Conservation (phyloP, 495 filamentous ascomycete genomes). For the Physcia stellaris region DNA sequence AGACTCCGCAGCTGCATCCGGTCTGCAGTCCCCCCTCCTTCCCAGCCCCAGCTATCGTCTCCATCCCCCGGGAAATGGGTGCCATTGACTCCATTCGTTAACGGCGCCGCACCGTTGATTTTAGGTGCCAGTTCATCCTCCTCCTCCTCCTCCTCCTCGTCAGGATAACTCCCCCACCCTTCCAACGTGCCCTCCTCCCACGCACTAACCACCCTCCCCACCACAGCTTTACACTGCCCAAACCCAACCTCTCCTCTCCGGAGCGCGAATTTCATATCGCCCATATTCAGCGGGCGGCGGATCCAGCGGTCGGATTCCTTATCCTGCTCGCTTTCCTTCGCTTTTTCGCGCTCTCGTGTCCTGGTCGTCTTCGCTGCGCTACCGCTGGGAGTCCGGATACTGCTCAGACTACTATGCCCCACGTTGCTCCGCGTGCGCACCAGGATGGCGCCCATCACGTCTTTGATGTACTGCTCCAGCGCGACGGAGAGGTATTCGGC, state of each 20-base stretch:
- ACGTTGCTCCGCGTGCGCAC: slow-evolving; percentile 68
- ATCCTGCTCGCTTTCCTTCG: slow-evolving; percentile 56
- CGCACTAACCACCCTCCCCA: slow-evolving; percentile 53
- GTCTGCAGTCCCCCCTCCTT: slow-evolving; percentile 51
- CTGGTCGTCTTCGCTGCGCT: slow-evolving; percentile 61
- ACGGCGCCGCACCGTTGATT: slow-evolving; percentile 15
- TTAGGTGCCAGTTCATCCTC: slow-evolving; percentile 23
- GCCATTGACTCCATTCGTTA: slow-evolving; percentile 21
- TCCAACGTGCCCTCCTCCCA: slow-evolving; percentile 70
- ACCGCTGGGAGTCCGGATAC: slow-evolving; percentile 38
- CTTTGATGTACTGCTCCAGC: slow-evolving; percentile 84
- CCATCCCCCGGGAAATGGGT: slow-evolving; percentile 41
- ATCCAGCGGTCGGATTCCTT: slow-evolving; percentile 46
- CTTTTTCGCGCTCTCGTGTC: slow-evolving; percentile 61
- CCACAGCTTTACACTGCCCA: slow-evolving; percentile 61
- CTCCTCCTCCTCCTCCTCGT: slow-evolving; percentile 5
- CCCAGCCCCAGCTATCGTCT: slow-evolving; percentile 57
- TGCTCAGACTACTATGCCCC: slow-evolving; percentile 50
- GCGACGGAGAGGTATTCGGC: slow-evolving; percentile 82
- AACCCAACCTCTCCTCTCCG: slow-evolving; percentile 53
- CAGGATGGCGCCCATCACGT: slow-evolving; percentile 66
- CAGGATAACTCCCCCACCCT: slow-evolving; percentile 21
- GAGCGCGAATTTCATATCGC: slow-evolving; percentile 64
- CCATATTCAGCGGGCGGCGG: slow-evolving; percentile 43
- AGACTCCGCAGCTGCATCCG: slow-evolving; percentile 49